Conservation (phyloP, 2,329 filamentous ascomycete species). For the Diaporthe citrichinensis region DNA sequence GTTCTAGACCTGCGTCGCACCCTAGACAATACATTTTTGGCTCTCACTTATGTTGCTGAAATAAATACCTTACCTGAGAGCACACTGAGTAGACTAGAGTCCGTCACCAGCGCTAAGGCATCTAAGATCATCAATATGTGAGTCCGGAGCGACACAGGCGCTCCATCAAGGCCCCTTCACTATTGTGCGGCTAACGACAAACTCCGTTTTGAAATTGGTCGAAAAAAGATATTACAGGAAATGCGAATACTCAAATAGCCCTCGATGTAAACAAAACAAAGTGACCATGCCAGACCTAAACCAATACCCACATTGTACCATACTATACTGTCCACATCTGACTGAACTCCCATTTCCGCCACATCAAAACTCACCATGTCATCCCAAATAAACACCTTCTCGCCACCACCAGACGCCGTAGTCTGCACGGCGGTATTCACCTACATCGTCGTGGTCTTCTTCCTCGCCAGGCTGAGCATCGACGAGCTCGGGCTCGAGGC, state of each 20-base stretch:
- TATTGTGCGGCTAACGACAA: not conserved
- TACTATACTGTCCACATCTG: not conserved
- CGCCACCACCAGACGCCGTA: not conserved
- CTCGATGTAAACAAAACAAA: not conserved
- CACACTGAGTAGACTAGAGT: not conserved
- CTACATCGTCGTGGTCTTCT: conserved; percentile 4
- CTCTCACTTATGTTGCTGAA: not conserved
- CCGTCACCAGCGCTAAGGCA: not conserved
- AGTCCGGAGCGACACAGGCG: not conserved
- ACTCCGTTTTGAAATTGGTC: not conserved
- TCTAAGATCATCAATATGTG: not conserved
- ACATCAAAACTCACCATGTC: not conserved
- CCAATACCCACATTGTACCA: not conserved
- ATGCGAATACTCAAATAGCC: not conserved
- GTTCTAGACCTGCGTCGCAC: no score
- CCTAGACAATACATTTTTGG: not conserved
- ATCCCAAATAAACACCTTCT: not conserved
- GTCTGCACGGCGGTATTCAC: not conserved
- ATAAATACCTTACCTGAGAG: not conserved
- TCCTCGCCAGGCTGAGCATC: not conserved
- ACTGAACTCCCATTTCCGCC: not conserved
- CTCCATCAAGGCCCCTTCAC: not conserved
- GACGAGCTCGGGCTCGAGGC: not conserved
- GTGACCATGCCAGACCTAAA: not conserved
- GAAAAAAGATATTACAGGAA: not conserved